Evolutionary conservation across 164 flowering plant genomes (phyloP), one percentile per base, ranked within the genome.

Genomic region (Sextonia rubra): DNA sequence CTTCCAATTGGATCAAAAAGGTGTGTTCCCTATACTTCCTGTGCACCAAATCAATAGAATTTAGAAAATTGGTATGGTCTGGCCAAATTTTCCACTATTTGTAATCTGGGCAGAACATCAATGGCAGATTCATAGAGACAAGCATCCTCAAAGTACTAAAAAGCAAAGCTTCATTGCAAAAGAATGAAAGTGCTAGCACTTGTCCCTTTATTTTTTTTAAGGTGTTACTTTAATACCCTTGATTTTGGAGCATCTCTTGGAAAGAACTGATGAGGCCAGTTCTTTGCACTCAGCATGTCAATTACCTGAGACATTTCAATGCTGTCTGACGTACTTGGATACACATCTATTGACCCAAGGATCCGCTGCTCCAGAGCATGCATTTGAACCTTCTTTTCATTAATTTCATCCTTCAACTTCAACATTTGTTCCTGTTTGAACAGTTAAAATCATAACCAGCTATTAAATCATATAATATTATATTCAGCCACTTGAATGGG

Each of bases 301-400:
- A 52, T 70, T 80, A 92, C 97, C 97, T 88, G 92, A 73, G 83
- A 82, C 78, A 86, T 77, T 71, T 89, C 92, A 73, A 24, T 30
- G 68, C 30, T 77, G 66, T 70, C 80, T 66, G 83, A 74, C 44
- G 78, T 70, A 71, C 75, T 82, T 52, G 89, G 85, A 70, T 77
- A 74, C 56, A 73, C 81, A 71, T 85, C 88, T 73, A 85, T 81
- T 44, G 91, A 85, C 22, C 86, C 89, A 77, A 88, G 76, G 89
- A 91, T 90, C 23, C 90, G 89, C 75, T 85, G 86, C 82, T 92
- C 96, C 74, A 92, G 85, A 55, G 82, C 76, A 47, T 78, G 86
- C 66, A 90, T 89, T 66, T 90, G 97, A 68, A 62, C 83, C 80
- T 86, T 89, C 85, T 90, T 92, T 81, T 88, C 94, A 76, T 75